Evolutionary conservation across 805 yeast species (phyloP).

Genomic region (Jamesozyma lodderae): DNA sequence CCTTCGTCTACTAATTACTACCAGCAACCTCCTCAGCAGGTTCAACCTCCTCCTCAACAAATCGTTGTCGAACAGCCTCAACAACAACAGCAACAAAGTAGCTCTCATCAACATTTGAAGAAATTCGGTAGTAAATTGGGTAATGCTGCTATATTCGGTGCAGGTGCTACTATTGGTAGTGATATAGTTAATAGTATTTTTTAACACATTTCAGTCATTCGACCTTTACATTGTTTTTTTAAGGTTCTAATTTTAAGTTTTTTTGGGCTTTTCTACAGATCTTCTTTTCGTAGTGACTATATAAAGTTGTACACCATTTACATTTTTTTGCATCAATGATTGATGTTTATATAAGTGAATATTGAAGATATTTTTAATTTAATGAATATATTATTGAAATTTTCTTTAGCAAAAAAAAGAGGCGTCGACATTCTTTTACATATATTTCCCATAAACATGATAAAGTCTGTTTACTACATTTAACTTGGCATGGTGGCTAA

Average conservation of each 20-base stretch:
- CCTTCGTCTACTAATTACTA: conserved; percentile 11
- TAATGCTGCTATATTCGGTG: conserved; percentile 90
- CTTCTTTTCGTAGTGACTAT: too few relatives aligned
- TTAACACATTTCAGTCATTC: too few relatives aligned
- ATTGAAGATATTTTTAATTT: not conserved
- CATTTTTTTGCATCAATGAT: too few relatives aligned
- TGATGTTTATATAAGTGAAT: not conserved
- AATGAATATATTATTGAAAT: not conserved
- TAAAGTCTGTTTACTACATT: conserved; percentile 49
- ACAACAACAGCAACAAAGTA: conserved; percentile 32
- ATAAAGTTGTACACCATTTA: too few relatives aligned
- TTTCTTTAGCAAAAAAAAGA: too few relatives aligned
- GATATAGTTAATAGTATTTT: conserved; percentile 42
- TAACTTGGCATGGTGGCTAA: conserved; percentile 34
- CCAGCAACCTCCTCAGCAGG: conserved; percentile 29
- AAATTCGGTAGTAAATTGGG: conserved; percentile 76
- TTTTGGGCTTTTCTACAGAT: too few relatives aligned
- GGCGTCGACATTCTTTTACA: too few relatives aligned
- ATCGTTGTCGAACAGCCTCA: conserved; percentile 18
- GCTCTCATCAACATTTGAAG: conserved; percentile 33
- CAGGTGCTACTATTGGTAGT: conserved; percentile 89
- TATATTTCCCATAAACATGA: conserved; percentile 43
- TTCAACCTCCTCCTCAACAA: conserved; percentile 28
- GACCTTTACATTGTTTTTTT: too few relatives aligned
- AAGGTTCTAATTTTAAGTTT: too few relatives aligned